A percentile compares a stretch with the other conserved stretches of the same genome.
These are phyloP conservation scores for Eucalyptus cloeziana DNA, from an alignment of 345 rosid genomes.

Conservation along the genomic window DNA sequence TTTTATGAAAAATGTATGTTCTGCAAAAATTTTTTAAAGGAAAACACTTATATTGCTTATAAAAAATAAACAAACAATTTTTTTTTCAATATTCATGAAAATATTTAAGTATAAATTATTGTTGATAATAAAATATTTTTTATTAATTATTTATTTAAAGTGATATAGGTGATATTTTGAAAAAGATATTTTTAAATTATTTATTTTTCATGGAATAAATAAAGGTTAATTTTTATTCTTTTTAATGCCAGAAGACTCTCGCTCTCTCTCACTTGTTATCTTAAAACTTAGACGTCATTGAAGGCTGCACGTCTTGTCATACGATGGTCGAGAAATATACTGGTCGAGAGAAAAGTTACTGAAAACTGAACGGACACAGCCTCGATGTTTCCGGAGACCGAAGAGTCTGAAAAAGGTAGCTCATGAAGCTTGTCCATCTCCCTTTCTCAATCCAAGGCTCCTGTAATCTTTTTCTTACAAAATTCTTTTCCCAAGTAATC, in stretches of 20 bases:
- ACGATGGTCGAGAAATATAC: rapidly evolving
- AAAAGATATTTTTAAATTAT: no score
- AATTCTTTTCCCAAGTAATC: not conserved
- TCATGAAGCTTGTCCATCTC: not conserved
- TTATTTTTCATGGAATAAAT: no score
- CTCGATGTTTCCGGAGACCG: not conserved
- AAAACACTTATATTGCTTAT: rapidly evolving
- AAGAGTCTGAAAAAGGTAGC: not conserved
- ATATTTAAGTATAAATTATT: no score
- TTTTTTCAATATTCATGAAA: no score
- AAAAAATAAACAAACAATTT: rapidly evolving
- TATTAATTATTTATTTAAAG: no score
- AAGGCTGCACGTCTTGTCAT: not conserved
- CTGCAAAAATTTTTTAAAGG: no score
- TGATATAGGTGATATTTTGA: not conserved
- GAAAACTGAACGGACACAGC: not conserved
- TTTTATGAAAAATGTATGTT: no score
- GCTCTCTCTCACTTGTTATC: no score
- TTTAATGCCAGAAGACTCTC: no score
- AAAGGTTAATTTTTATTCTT: no score
- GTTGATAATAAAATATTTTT: no score
- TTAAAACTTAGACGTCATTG: not conserved
- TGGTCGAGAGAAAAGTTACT: not conserved
- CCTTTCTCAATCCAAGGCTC: not conserved
- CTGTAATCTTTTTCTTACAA: not conserved